Percentiles rank a stretch among this genome's conserved stretches.
phyloP scores from a whole-genome alignment of 2,329 filamentous ascomycete genomes.

The Exserohilum rostratum region DNA sequence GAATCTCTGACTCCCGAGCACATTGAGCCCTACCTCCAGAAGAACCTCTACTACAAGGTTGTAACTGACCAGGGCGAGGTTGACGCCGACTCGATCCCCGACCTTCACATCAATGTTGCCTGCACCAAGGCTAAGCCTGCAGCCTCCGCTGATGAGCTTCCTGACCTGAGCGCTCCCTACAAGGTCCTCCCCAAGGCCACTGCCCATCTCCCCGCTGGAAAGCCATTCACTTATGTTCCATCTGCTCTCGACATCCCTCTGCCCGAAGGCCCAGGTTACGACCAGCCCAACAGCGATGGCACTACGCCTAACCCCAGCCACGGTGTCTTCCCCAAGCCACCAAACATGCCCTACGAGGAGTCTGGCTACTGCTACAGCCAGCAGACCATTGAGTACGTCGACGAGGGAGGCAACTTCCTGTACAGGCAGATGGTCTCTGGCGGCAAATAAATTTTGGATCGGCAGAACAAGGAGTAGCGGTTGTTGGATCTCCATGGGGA shows the following conservation, averaged over 20 bases:
- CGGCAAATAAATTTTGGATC: neutral
- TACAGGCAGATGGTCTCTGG: slow-evolving; percentile 27
- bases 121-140: slow-evolving; percentile 40
- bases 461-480: neutral
- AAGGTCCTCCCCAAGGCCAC: slow-evolving; percentile 34
- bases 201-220: slow-evolving; percentile 36
- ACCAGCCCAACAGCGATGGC: slow-evolving; percentile 10
- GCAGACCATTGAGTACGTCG: slow-evolving; percentile 45
- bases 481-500: slow-evolving; percentile 5
- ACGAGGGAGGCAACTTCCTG: slow-evolving; percentile 40
- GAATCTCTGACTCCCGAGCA: slow-evolving; percentile 40
- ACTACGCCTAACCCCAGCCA: slow-evolving; percentile 11
- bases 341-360: slow-evolving; percentile 33
- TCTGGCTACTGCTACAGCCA: slow-evolving; percentile 39
- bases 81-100: slow-evolving; percentile 34
- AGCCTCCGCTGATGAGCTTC: slow-evolving; percentile 31
- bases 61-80: slow-evolving; percentile 41
- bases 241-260: slow-evolving; percentile 25
- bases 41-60: slow-evolving; percentile 46
- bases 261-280: slow-evolving; percentile 22
- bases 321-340: slow-evolving; percentile 23
- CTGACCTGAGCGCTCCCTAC: slow-evolving; percentile 37
- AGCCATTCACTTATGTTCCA: slow-evolving; percentile 37
- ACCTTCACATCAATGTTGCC: slow-evolving; percentile 43
- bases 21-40: slow-evolving; percentile 42